Evolutionary conservation across 2,329 filamentous ascomycete genomes (phyloP).

Genomic region (Hawksworthiomyces lignivorus): DNA sequence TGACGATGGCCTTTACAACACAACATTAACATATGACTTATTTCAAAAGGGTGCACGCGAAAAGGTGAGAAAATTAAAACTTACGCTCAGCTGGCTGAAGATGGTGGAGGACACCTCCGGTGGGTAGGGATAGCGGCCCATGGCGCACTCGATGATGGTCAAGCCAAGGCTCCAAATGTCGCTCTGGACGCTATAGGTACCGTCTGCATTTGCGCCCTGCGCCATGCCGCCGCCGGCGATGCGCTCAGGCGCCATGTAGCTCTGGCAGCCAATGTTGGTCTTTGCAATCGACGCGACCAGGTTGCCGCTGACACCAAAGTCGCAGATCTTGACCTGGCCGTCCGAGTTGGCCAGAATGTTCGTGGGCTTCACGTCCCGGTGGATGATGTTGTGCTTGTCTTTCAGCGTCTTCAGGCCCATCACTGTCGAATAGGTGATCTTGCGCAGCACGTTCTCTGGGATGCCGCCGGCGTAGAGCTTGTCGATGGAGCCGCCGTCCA

Average conservation of each 20-base stretch:
- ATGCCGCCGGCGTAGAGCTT: slow-evolving; percentile 89
- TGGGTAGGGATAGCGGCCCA: slow-evolving; percentile 91
- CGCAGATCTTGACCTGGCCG: slow-evolving; percentile 95
- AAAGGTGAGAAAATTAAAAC: slow-evolving; percentile 29
- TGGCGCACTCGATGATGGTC: slow-evolving; percentile 91
- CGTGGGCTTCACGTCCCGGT: slow-evolving; percentile 97
- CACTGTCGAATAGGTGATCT: slow-evolving; percentile 83
- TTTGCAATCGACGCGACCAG: slow-evolving; percentile 95
- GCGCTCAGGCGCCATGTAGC: slow-evolving; percentile 96
- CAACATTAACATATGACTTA: no score
- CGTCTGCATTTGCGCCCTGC: slow-evolving; percentile 59
- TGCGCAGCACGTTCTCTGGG: slow-evolving; percentile 78
- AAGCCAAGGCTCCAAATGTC: slow-evolving; percentile 96
- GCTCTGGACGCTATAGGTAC: slow-evolving; percentile 94
- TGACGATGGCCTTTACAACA: slow-evolving; percentile 74
- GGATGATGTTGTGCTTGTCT: slow-evolving; percentile 98
- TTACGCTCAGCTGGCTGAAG: slow-evolving; percentile 91
- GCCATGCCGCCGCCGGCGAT: slow-evolving; percentile 82
- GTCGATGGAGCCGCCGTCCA: slow-evolving; percentile 97
- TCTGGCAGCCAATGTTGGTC: slow-evolving; percentile 98
- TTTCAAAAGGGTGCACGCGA: slow-evolving; percentile 13
- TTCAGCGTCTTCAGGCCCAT: slow-evolving; percentile 90
- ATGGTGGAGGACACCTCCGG: slow-evolving; percentile 98
- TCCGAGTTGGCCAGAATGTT: slow-evolving; percentile 88
- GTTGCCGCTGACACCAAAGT: slow-evolving; percentile 96